phyloP scores from a whole-genome alignment of 2,329 filamentous ascomycete genomes.

The Sporothrix inflata region DNA sequence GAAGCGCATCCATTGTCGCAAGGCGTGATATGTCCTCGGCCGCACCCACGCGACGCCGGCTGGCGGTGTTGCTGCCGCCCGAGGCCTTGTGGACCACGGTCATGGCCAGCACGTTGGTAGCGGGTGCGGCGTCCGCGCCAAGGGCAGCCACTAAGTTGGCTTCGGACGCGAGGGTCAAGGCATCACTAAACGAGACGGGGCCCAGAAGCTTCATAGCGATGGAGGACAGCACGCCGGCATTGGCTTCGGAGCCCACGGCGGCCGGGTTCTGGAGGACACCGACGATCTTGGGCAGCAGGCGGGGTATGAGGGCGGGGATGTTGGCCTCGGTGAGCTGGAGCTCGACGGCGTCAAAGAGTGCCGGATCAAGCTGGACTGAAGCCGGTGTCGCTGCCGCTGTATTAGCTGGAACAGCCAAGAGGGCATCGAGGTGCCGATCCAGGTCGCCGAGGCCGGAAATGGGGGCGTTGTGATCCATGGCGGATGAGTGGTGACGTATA shows the following conservation, averaged over 20 bases:
- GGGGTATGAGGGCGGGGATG: slow-evolving; percentile 55
- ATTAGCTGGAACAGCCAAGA: slow-evolving; percentile 40
- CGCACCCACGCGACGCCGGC: background rate
- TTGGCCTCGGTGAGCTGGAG: slow-evolving; percentile 63
- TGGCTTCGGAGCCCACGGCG: slow-evolving; percentile 40
- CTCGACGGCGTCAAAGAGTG: slow-evolving; percentile 62
- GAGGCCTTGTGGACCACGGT: slow-evolving; percentile 60
- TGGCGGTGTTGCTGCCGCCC: slow-evolving; percentile 33
- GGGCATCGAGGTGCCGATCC: slow-evolving; percentile 55
- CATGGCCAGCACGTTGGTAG: slow-evolving; percentile 62
- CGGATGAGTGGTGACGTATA: background rate
- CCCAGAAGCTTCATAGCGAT: slow-evolving; percentile 60
- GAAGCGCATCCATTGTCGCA: slow-evolving; percentile 52
- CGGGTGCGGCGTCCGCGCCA: slow-evolving; percentile 56
- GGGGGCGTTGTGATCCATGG: slow-evolving; percentile 46
- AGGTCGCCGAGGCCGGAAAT: slow-evolving; percentile 59
- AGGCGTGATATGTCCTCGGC: slow-evolving; percentile 53
- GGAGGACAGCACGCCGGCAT: slow-evolving; percentile 49
- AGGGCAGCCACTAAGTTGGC: slow-evolving; percentile 57
- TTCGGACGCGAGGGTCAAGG: slow-evolving; percentile 56
- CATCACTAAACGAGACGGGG: slow-evolving; percentile 56
- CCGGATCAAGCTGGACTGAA: slow-evolving; percentile 46
- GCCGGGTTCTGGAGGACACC: slow-evolving; percentile 50
- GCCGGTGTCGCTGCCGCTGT: slow-evolving; percentile 41
- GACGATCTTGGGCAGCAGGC: slow-evolving; percentile 58